These are phyloP conservation scores for Rhodotorula toruloides DNA, from an alignment of 768 basidiomycete species.

Conservation along the genomic window DNA sequence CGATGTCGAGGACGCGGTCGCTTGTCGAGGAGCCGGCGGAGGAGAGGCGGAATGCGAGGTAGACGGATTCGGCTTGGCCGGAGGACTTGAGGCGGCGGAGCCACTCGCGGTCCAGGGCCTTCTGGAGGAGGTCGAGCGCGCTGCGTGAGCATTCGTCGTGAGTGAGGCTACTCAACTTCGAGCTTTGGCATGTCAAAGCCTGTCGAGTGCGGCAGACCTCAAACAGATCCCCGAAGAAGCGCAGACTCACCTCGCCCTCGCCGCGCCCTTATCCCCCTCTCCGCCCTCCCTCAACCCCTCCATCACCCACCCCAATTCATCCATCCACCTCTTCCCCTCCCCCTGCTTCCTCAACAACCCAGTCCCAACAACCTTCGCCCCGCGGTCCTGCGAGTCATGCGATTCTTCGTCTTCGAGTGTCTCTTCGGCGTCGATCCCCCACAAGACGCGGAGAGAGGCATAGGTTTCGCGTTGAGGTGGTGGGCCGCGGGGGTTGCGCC, in stretches of 20 bases:
- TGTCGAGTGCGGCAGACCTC: too few relatives aligned
- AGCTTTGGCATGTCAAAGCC: too few relatives aligned
- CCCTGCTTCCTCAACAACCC: conserved; percentile 34
- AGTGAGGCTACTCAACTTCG: too few relatives aligned
- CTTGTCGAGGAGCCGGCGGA: not conserved
- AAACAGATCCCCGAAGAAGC: not conserved
- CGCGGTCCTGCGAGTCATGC: conserved; percentile 9
- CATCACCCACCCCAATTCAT: conserved; percentile 35
- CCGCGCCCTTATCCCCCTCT: conserved; percentile 6
- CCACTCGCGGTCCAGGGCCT: conserved; percentile 33
- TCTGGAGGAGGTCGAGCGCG: conserved; percentile 35
- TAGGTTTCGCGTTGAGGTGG: not conserved
- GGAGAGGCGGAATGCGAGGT: conserved; percentile 4
- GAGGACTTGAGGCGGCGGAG: conserved; percentile 30
- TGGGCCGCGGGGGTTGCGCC: not conserved
- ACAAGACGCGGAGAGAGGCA: conserved; percentile 10
- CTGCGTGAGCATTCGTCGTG: not conserved
- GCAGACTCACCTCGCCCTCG: conserved; percentile 32
- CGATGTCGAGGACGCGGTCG: conserved; percentile 27
- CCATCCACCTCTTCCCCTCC: conserved; percentile 33
- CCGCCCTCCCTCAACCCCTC: conserved; percentile 29
- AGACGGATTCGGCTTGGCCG: conserved; percentile 30
- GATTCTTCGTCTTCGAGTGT: conserved; percentile 9
- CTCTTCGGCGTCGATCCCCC: conserved; percentile 35
- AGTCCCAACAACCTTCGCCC: conserved; percentile 13